Evolutionary conservation across 1,139 yeast genomes (phyloP).

Genomic region (Arxiozyma heterogenica): DNA sequence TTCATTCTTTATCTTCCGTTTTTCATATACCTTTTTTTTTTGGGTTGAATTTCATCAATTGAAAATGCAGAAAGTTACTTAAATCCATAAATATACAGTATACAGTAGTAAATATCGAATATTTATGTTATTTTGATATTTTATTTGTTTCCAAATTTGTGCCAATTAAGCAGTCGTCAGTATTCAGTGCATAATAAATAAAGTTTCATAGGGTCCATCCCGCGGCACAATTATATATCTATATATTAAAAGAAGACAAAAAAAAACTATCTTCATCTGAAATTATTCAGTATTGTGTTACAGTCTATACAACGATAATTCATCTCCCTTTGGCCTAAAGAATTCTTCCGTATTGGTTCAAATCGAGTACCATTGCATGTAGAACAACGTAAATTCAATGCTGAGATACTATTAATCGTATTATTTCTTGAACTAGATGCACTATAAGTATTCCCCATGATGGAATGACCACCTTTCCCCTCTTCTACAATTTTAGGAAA

Average conservation of each 20-base stretch:
- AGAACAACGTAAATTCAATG: slow-evolving; percentile 23
- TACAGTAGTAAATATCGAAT: too few relatives aligned
- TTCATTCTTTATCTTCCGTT: too few relatives aligned
- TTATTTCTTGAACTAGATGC: slow-evolving; percentile 4
- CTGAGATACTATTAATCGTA: slow-evolving; percentile 3
- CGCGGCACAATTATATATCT: not conserved
- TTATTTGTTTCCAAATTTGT: too few relatives aligned
- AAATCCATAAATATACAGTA: too few relatives aligned
- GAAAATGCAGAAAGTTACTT: too few relatives aligned
- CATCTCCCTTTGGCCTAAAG: slow-evolving; percentile 8
- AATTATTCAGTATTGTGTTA: slow-evolving; percentile 18
- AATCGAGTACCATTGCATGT: slow-evolving; percentile 33
- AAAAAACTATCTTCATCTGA: slow-evolving; percentile 9
- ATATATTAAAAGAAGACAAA: not conserved
- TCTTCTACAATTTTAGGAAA: not conserved
- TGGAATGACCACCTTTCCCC: not conserved
- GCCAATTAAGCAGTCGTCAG: too few relatives aligned
- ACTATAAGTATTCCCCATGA: not conserved
- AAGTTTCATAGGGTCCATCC: not conserved
- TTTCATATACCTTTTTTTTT: too few relatives aligned
- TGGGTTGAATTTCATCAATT: too few relatives aligned
- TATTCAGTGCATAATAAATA: too few relatives aligned
- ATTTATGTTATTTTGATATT: too few relatives aligned
- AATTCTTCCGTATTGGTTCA: slow-evolving; percentile 9
- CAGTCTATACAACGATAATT: slow-evolving; percentile 20